phyloP scores from a whole-genome alignment of 192 early-diverging fungal genomes.

The Dimargaris xerosporica region DNA sequence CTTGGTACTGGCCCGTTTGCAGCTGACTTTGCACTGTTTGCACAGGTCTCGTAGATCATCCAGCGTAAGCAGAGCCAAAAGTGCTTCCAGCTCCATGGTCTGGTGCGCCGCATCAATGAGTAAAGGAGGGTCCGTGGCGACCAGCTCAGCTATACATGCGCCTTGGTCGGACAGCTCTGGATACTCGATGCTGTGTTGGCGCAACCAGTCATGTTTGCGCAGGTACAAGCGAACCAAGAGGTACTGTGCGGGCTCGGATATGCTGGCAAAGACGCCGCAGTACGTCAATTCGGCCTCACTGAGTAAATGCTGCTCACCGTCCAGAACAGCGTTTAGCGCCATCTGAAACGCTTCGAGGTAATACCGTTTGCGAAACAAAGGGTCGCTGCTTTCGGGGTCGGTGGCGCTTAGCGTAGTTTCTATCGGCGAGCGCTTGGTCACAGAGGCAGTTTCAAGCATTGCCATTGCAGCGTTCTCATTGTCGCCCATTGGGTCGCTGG shows the following conservation, averaged over 20 bases:
- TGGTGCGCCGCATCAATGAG: neutral
- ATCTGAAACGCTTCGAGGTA: slow-evolving; percentile 3
- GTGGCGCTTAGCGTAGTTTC: no score
- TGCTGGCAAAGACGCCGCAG: slow-evolving; percentile 4
- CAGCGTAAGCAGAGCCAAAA: neutral
- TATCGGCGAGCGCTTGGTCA: no score
- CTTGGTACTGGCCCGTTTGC: neutral
- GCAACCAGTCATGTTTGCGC: slow-evolving; percentile 6
- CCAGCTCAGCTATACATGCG: neutral
- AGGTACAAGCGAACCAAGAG: neutral
- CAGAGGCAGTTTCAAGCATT: no score
- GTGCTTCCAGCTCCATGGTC: neutral
- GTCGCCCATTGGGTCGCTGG: no score
- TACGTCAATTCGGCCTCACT: slow-evolving; percentile 8
- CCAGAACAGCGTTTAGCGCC: neutral
- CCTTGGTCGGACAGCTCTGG: neutral
- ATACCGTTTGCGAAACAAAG: slow-evolving; percentile 2
- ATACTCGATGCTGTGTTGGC: neutral
- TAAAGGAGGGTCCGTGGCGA: neutral
- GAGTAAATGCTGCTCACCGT: neutral
- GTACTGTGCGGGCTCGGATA: slow-evolving; percentile 5
- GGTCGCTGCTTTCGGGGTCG: neutral
- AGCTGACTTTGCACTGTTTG: neutral
- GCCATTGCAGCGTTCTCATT: no score
- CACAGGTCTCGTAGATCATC: slow-evolving; percentile 2